These are phyloP conservation scores for Epichloe elymi DNA, from an alignment of 2,329 filamentous ascomycete species.

Conservation along the genomic window DNA sequence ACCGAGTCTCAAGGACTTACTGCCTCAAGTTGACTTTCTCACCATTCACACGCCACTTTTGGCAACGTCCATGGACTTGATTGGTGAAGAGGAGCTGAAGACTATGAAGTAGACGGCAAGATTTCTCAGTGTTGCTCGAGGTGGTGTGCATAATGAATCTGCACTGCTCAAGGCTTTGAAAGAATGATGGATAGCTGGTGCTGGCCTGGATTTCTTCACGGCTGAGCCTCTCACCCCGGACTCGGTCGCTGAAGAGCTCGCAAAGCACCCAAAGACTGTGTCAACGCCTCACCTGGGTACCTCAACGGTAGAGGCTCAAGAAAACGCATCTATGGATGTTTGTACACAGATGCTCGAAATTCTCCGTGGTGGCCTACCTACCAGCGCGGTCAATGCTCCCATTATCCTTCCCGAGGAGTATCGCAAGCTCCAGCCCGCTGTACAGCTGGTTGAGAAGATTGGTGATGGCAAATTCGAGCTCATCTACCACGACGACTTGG, in stretches of 20 bases:
- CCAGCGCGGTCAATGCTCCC: constrained; percentile 64
- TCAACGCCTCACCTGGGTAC: constrained; percentile 71
- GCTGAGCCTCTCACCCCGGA: constrained; percentile 48
- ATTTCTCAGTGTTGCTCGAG: constrained; percentile 67
- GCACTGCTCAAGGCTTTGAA: constrained; percentile 60
- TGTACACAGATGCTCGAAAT: constrained; percentile 69
- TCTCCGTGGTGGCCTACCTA: constrained; percentile 54
- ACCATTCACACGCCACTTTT: constrained; percentile 73
- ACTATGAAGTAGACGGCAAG: constrained; percentile 62
- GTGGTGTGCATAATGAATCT: constrained; percentile 67
- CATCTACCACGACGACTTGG: no score
- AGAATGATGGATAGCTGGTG: constrained; percentile 58
- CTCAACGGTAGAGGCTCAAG: constrained; percentile 69
- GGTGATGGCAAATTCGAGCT: no score
- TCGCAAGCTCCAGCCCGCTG: no score
- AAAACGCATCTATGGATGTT: constrained; percentile 73
- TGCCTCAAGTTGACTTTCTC: constrained; percentile 59
- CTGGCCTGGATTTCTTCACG: constrained; percentile 70
- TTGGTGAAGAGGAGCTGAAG: constrained; percentile 51
- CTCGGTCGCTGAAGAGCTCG: constrained; percentile 48
- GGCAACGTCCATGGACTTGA: constrained; percentile 62
- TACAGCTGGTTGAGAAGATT: no score
- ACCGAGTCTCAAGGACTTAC: constrained; percentile 41
- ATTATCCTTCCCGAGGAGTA: no score
- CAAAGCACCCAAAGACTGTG: constrained; percentile 58